Evolutionary conservation across 2,329 filamentous ascomycete species (phyloP).

Genomic region (Penicillium sp.): DNA sequence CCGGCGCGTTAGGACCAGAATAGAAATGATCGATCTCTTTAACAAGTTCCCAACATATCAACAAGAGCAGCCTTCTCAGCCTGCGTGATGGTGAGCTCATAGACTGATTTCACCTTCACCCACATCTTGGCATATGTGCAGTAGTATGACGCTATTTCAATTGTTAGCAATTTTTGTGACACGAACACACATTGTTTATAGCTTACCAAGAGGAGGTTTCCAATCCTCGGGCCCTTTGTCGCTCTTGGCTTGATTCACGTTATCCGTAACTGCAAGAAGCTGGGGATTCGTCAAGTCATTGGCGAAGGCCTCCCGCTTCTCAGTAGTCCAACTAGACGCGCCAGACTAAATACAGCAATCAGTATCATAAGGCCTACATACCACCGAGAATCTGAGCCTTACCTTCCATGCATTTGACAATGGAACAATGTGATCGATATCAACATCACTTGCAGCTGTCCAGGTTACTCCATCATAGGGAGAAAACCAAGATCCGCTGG

Average conservation of each 20-base stretch:
- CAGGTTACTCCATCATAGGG: slow-evolving; percentile 73
- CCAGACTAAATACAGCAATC: slow-evolving; percentile 47
- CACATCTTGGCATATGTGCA: slow-evolving; percentile 77
- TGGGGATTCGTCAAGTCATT: slow-evolving; percentile 76
- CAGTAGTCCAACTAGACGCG: slow-evolving; percentile 68
- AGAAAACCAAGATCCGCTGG: slow-evolving; percentile 66
- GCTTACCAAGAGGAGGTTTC: slow-evolving; percentile 66
- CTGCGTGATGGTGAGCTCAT: slow-evolving; percentile 64
- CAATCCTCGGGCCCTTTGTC: slow-evolving; percentile 71
- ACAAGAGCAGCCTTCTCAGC: slow-evolving; percentile 69
- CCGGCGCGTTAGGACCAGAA: too few species aligned
- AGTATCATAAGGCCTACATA: neutral
- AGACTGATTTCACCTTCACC: slow-evolving; percentile 75
- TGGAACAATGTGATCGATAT: slow-evolving; percentile 83
- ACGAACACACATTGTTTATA: neutral
- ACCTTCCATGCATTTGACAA: slow-evolving; percentile 78
- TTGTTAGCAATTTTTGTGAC: slow-evolving; percentile 8
- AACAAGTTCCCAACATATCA: slow-evolving; percentile 66
- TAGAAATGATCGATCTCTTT: too few species aligned
- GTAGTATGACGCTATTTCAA: slow-evolving; percentile 57
- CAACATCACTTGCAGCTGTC: slow-evolving; percentile 66
- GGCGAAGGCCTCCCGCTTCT: slow-evolving; percentile 66
- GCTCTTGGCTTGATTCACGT: slow-evolving; percentile 71
- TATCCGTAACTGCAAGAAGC: slow-evolving; percentile 75
- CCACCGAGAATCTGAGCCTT: neutral